phyloP scores from a whole-genome alignment of 2,329 filamentous ascomycete genomes.

The Teratosphaeria zuluensis region DNA sequence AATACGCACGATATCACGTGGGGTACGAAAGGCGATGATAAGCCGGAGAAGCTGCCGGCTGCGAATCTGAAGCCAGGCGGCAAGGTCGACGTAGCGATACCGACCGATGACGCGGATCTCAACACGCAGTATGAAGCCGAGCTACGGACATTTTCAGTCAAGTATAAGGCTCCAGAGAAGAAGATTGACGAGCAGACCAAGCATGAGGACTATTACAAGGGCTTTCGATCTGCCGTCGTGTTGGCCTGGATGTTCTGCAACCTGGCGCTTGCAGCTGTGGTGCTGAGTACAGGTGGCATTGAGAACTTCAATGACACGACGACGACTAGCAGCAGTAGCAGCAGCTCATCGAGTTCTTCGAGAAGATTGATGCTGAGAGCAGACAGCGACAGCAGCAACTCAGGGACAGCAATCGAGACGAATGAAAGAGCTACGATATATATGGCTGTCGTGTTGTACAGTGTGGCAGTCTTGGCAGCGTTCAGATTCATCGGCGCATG shows the following conservation, averaged over 20 bases:
- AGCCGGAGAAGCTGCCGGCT: slow-evolving; percentile 78
- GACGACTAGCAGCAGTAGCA: slow-evolving; percentile 7
- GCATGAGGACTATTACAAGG: slow-evolving; percentile 97
- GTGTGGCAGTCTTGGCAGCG: slow-evolving; percentile 69
- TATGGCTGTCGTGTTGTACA: slow-evolving; percentile 79
- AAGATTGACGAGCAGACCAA: slow-evolving; percentile 56
- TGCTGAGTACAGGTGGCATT: slow-evolving; percentile 76
- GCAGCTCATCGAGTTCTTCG: background rate
- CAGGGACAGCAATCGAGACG: slow-evolving; percentile 30
- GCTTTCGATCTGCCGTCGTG: slow-evolving; percentile 85
- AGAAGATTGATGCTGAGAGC: background rate
- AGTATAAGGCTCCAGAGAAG: slow-evolving; percentile 64
- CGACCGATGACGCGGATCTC: slow-evolving; percentile 85
- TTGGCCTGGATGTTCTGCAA: slow-evolving; percentile 96
- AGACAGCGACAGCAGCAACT: background rate
- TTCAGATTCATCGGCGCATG: slow-evolving; percentile 82
- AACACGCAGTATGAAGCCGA: slow-evolving; percentile 93
- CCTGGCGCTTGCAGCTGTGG: slow-evolving; percentile 75
- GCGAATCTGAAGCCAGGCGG: slow-evolving; percentile 87
- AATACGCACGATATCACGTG: slow-evolving; percentile 97
- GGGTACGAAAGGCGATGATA: slow-evolving; percentile 97
- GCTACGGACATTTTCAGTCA: slow-evolving; percentile 60
- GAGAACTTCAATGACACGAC: slow-evolving; percentile 36
- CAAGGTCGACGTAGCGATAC: slow-evolving; percentile 80
- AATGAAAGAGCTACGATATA: slow-evolving; percentile 62